Conservation (phyloP, 495 filamentous ascomycete species). For the Achaetomiella virescens region DNA sequence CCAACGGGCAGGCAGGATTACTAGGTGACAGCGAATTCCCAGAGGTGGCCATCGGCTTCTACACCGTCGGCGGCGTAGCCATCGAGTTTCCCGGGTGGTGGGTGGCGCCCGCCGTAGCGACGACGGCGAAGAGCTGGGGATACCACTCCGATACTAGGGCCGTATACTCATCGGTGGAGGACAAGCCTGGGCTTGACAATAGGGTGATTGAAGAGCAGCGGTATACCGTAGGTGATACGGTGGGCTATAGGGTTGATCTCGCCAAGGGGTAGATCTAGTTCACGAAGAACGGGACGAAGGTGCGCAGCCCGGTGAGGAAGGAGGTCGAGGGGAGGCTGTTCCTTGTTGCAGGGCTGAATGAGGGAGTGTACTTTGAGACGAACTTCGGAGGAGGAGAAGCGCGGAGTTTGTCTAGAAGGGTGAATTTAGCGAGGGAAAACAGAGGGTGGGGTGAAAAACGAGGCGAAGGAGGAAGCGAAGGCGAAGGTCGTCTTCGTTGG, state of each 20-base stretch:
- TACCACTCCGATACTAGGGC: slow-evolving; percentile 18
- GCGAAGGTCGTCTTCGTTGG: neutral
- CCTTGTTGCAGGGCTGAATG: slow-evolving; percentile 15
- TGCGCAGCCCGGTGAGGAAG: slow-evolving; percentile 1
- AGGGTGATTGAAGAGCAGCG: neutral
- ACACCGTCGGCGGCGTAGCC: slow-evolving; percentile 20
- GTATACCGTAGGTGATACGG: slow-evolving; percentile 17
- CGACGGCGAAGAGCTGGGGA: slow-evolving; percentile 15
- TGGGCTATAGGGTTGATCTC: slow-evolving; percentile 23
- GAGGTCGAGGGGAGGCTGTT: slow-evolving; percentile 20
- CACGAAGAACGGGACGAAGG: slow-evolving; percentile 20
- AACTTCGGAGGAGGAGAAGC: slow-evolving; percentile 15
- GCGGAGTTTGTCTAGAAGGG: slow-evolving; percentile 11
- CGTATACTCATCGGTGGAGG: slow-evolving; percentile 1
- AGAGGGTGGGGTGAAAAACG: neutral
- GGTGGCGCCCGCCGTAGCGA: neutral
- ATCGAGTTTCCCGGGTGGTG: slow-evolving; percentile 20
- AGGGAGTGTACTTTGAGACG: slow-evolving; percentile 9
- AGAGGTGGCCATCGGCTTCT: slow-evolving; percentile 20
- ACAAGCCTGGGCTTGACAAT: neutral
- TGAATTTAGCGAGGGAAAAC: no score
- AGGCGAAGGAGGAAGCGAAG: neutral
- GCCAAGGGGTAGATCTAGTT: slow-evolving; percentile 17
- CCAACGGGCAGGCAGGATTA: neutral
- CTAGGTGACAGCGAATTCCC: neutral